Percentiles rank a stretch among this genome's conserved stretches.
Evolutionary conservation across 106 monocot species (phyloP).

Genomic region (Hemerocallis citrina): DNA sequence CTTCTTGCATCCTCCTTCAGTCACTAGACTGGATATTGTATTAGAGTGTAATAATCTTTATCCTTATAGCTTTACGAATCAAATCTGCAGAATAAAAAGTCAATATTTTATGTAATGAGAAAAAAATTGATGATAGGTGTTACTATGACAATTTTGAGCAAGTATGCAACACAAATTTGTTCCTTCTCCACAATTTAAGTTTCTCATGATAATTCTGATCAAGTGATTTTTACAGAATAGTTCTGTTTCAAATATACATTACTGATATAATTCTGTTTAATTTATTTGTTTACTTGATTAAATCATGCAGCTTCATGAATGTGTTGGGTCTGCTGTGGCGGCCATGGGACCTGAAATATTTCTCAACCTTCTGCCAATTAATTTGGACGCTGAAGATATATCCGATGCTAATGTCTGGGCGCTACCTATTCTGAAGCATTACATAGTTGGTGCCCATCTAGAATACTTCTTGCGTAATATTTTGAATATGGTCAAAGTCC

Average conservation of each 20-base stretch:
- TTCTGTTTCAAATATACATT: not conserved
- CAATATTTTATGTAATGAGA: too few species aligned
- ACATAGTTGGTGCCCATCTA: constrained; percentile 70
- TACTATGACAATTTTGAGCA: not conserved
- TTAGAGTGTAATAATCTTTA: too few species aligned
- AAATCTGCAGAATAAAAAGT: too few species aligned
- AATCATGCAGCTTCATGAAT: constrained; percentile 82
- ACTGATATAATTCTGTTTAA: not conserved
- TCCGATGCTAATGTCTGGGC: constrained; percentile 65
- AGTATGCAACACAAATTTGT: not conserved
- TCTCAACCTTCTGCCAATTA: constrained; percentile 51
- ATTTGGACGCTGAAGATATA: constrained; percentile 37
- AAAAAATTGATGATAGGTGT: too few species aligned
- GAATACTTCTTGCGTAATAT: constrained; percentile 54
- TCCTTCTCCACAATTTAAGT: not conserved
- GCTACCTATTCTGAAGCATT: constrained; percentile 80
- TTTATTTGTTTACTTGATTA: not conserved
- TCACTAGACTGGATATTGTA: too few species aligned
- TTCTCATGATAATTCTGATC: not conserved
- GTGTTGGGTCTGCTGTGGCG: constrained; percentile 74
- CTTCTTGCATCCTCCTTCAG: too few species aligned
- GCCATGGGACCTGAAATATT: constrained; percentile 84
- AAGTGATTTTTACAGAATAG: not conserved
- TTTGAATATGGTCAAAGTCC: constrained; percentile 18
- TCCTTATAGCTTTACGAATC: too few species aligned